These are phyloP conservation scores for Lipomyces orientalis DNA, from an alignment of 805 yeast genomes.

Conservation along the genomic window DNA sequence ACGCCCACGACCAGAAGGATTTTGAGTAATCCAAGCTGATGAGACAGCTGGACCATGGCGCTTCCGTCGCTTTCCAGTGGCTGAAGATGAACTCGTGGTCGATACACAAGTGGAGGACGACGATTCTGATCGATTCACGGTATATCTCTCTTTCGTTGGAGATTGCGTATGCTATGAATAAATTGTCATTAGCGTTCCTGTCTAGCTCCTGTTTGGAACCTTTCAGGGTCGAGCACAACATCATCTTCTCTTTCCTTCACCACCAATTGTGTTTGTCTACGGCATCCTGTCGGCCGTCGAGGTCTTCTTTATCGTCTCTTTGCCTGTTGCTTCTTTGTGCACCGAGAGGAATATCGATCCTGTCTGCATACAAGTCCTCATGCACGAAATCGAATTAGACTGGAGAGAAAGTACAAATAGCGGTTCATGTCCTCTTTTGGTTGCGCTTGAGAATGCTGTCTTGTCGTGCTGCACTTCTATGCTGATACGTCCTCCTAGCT, in stretches of 20 bases:
- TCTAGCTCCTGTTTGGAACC: background rate
- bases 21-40: slow-evolving; percentile 32
- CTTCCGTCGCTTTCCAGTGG: slow-evolving; percentile 23
- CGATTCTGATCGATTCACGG: background rate
- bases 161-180: background rate
- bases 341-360: too few species aligned
- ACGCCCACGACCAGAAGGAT: slow-evolving; percentile 29
- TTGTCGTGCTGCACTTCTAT: background rate
- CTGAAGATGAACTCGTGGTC: background rate
- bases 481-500: background rate
- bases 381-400: too few species aligned
- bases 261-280: background rate
- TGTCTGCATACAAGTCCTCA: too few species aligned
- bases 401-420: too few species aligned
- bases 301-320: slow-evolving; percentile 3
- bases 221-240: background rate
- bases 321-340: slow-evolving; percentile 11
- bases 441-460: slow-evolving; percentile 3
- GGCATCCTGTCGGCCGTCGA: background rate
- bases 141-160: background rate
- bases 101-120: background rate
- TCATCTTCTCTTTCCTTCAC: background rate
- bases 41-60: slow-evolving; percentile 36
- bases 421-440: too few species aligned
- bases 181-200: background rate